Evolutionary conservation across 1,139 yeast genomes (phyloP), one percentile per base, ranked within the genome.

Genomic region (Suhomyces bribrorum): DNA sequence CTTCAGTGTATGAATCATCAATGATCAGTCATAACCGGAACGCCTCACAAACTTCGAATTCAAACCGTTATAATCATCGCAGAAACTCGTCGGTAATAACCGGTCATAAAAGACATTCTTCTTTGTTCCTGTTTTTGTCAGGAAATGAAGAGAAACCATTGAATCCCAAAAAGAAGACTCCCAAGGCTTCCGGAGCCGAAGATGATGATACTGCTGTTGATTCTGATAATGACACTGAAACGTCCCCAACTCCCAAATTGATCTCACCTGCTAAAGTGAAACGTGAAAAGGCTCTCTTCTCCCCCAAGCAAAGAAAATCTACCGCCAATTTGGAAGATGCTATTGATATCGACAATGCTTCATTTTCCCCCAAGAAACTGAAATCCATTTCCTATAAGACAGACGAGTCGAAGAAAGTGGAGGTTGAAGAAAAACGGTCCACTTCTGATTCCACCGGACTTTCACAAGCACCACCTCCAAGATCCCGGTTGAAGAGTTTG

Each of bases 91-190:
- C 75, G 0, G 58, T 50, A 4, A 50, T 54, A 7, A 52, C 64
- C 3, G 52, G 52, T 11, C 57, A 69, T 47, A 60, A 58, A 44
- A 52, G 81, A 42, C 75, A 72, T 46, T 72, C 78, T 0, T 72
- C 78, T 0, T 61, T 73, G 26, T 73, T 73, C 46, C 69, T 72
- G 48, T 74, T 72, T 44, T 51, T 71, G 32, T 66, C 75, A 3
- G 63, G 62, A 6, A 47, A 44, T 22, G 54, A 52, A 14, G 49
- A 41, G 6, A 47, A 44, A 33, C 29, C 39, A 4, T 6, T 14
- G 14, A 35, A 39, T 8, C 32, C 37, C n/a, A 39, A 37, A 32
- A 28, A 16, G 7, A 35, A 16, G 29, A 26, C 29, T 13, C 29
- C 29, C 7, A 14, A 14, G 17, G 14, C n/a, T 9, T 24, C 20